Evolutionary conservation across 1,284 basidiomycete genomes (phyloP).

Genomic region (Xerocomus amazonicus): DNA sequence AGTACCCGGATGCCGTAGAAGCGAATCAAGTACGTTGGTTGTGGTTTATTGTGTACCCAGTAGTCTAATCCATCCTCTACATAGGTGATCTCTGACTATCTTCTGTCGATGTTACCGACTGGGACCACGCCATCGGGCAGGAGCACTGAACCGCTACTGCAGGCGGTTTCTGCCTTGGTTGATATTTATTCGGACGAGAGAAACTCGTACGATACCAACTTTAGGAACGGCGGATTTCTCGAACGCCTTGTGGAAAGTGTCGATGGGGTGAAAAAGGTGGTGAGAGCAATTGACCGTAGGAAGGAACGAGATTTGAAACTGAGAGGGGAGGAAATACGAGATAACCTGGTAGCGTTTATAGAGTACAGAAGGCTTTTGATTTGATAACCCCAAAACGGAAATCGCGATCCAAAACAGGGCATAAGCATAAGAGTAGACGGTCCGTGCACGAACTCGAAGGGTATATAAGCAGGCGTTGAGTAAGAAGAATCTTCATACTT

Average conservation of each 20-base stretch:
- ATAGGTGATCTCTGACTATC: slow-evolving; percentile 65
- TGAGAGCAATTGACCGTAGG: slow-evolving; percentile 55
- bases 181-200: slow-evolving; percentile 95
- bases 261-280: slow-evolving; percentile 55
- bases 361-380: slow-evolving; percentile 66
- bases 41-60: slow-evolving; percentile 7
- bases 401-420: neutral
- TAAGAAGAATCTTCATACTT: slow-evolving; percentile 27
- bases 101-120: slow-evolving; percentile 56
- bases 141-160: slow-evolving; percentile 73
- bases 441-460: slow-evolving; percentile 7
- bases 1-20: slow-evolving; percentile 59
- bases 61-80: slow-evolving; percentile 10
- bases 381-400: slow-evolving; percentile 3
- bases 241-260: slow-evolving; percentile 50
- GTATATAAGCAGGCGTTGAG: slow-evolving; percentile 2
- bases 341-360: slow-evolving; percentile 88
- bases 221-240: slow-evolving; percentile 59
- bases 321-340: slow-evolving; percentile 70
- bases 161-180: slow-evolving; percentile 82
- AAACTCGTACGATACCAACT: slow-evolving; percentile 78
- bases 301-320: slow-evolving; percentile 54
- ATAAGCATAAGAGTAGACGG: neutral
- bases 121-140: slow-evolving; percentile 36
- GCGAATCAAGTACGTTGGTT: slow-evolving; percentile 58